A percentile compares a stretch with the other conserved stretches of the same genome.
Conservation (phyloP, 306 rosid species). For the Rosa chinensis region DNA sequence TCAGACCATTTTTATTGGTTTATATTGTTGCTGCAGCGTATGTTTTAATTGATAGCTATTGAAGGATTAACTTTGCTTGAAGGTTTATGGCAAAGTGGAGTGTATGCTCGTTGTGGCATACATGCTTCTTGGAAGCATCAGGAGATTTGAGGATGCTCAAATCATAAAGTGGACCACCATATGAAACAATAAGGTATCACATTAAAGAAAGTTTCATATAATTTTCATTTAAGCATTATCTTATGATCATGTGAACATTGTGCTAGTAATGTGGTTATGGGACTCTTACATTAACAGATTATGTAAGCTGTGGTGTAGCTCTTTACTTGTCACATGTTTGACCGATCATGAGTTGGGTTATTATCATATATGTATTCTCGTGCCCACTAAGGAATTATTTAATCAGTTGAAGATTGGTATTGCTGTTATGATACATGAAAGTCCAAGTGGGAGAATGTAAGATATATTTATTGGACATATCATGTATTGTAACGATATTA, state of each 20-base stretch:
- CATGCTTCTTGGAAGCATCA: background rate
- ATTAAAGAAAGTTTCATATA: background rate
- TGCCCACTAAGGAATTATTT: background rate
- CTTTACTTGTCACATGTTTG: background rate
- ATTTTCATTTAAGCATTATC: background rate
- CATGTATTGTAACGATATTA: too few species aligned
- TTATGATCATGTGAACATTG: background rate
- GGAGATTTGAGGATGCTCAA: background rate
- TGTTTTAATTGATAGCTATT: background rate
- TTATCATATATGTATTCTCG: background rate
- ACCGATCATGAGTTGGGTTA: background rate
- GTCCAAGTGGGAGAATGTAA: too few species aligned
- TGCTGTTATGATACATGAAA: background rate
- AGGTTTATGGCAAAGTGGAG: background rate
- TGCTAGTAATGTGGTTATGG: background rate
- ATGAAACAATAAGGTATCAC: background rate
- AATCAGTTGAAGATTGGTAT: background rate
- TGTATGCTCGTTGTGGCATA: background rate
- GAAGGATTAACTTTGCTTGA: background rate
- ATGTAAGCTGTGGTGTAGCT: background rate
- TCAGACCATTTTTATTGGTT: too few species aligned
- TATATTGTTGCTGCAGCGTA: background rate
- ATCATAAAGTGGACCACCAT: background rate
- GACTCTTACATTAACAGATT: background rate
- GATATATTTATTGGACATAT: too few species aligned